Base-by-base conservation (phyloP, 2,329 filamentous ascomycete species). In the Penicillium verrucosum region DNA sequence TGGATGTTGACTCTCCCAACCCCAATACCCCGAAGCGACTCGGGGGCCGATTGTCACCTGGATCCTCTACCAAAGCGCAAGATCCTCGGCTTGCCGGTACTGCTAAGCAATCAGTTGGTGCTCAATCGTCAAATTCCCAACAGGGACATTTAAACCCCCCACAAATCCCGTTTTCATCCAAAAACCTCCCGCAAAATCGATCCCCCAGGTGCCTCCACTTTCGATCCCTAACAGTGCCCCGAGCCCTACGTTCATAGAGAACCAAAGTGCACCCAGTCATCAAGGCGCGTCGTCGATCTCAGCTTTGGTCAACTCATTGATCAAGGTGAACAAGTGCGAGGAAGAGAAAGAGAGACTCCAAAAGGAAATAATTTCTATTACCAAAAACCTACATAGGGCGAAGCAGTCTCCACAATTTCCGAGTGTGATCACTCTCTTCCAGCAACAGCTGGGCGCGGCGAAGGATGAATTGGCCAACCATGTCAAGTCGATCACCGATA, bases 311-410 rank as follows among this genome's bases (percentile, higher is more conserved):
- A 56, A 25, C 14, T 56, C 48, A 18, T 21, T 51, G n/a, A 41
- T 52, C 16, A 52, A 46, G 38, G 21, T 30, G 21, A 42, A 38
- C 9, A 66, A 64, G 30, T 52, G 69, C 8, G 65, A 70, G 9
- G 60, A 70, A 2, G 62, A 65, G 36, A 68, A 59, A 46, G 59
- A 63, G 10, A 68, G 63, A 27, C 50, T 73, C 7, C 60, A 70
- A 21, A 66, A 64, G 25, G 68, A 65, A 36, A 63, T 70, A 18
- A 68, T 73, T 0, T 65, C 67, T 5, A 60, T 81, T 6, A 70
- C 74, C 16, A 64, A 74, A 38, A 67, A 76, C 44, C 32, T 81
- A 5, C 63, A 62, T 66, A 62, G 61, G 63, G 68, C 18, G 59
- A 56, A 40, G 37, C 40, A 21, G 54, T 63, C 5, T 36, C 48